Percentiles rank a stretch among this genome's conserved stretches.
These are phyloP conservation scores for Candida neerlandica DNA, from an alignment of 1,139 yeast genomes.

Conservation along the genomic window DNA sequence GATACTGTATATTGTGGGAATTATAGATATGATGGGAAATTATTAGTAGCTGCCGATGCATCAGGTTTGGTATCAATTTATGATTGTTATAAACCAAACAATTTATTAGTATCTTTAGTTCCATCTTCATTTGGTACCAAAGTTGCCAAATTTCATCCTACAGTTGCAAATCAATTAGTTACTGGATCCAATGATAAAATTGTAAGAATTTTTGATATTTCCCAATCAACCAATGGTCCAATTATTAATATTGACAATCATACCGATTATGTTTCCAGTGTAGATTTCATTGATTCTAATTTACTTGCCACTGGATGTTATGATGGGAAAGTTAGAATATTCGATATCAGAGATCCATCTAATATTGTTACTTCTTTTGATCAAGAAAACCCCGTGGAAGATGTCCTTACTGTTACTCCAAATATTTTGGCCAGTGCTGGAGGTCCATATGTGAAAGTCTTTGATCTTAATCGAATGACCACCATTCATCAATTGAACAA, in stretches of 20 bases:
- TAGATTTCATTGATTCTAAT: slow-evolving; percentile 71
- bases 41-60: slow-evolving; percentile 86
- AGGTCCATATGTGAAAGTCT: slow-evolving; percentile 83
- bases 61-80: slow-evolving; percentile 83
- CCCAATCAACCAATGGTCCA: slow-evolving; percentile 69
- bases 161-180: slow-evolving; percentile 67
- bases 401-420: slow-evolving; percentile 76
- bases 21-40: slow-evolving; percentile 78
- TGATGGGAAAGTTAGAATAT: slow-evolving; percentile 85
- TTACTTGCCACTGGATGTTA: slow-evolving; percentile 91
- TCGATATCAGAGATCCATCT: slow-evolving; percentile 67
- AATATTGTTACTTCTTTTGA: slow-evolving; percentile 36
- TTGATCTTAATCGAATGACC: slow-evolving; percentile 86
- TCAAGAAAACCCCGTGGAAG: slow-evolving; percentile 73
- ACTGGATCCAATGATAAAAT: slow-evolving; percentile 92
- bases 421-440: slow-evolving; percentile 84
- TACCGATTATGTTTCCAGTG: slow-evolving; percentile 85
- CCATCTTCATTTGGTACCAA: slow-evolving; percentile 90
- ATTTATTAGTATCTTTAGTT: slow-evolving; percentile 72
- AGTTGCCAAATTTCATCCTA: slow-evolving; percentile 89
- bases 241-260: slow-evolving; percentile 67
- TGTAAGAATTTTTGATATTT: slow-evolving; percentile 85
- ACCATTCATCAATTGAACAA: slow-evolving; percentile 66
- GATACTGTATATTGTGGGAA: slow-evolving; percentile 89
- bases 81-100: slow-evolving; percentile 78